Conservation (phyloP, 768 basidiomycete species). For the Chalciporus piperatus region DNA sequence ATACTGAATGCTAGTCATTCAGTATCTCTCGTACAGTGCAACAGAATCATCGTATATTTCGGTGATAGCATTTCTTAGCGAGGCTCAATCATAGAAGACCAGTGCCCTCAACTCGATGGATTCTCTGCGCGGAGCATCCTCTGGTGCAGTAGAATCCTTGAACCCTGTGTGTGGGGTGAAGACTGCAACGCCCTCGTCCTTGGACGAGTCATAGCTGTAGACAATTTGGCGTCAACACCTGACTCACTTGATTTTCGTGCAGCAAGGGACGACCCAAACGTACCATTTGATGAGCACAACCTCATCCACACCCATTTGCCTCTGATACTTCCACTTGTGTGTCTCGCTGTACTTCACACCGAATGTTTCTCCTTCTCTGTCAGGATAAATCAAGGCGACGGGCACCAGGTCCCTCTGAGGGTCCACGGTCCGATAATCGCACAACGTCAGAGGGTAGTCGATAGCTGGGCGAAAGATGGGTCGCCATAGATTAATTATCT, state of each 20-base stretch:
- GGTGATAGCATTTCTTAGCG: too few relatives aligned
- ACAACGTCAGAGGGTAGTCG: conserved; percentile 48
- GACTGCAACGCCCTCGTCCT: conserved; percentile 32
- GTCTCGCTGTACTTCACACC: conserved; percentile 36
- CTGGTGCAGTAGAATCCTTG: conserved; percentile 31
- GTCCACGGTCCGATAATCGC: conserved; percentile 46
- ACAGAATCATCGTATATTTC: too few relatives aligned
- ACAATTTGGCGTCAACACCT: too few relatives aligned
- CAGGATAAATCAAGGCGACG: conserved; percentile 38
- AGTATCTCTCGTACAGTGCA: too few relatives aligned
- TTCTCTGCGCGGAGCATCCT: conserved; percentile 29
- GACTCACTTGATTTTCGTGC: too few relatives aligned
- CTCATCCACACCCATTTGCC: conserved; percentile 43
- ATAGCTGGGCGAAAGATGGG: conserved; percentile 43
- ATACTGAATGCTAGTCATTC: too few relatives aligned
- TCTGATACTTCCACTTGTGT: conserved; percentile 46
- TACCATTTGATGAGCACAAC: conserved; percentile 43
- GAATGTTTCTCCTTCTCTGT: conserved; percentile 45
- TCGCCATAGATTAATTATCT: conserved; percentile 56
- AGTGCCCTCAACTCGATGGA: conserved; percentile 36
- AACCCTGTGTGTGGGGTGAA: conserved; percentile 36
- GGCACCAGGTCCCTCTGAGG: conserved; percentile 36
- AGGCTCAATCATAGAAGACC: conserved; percentile 31
- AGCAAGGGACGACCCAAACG: too few relatives aligned
- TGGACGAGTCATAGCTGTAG: conserved; percentile 31